Conservation (phyloP, 2,329 filamentous ascomycete genomes). For the Harringtonia lauricola region DNA sequence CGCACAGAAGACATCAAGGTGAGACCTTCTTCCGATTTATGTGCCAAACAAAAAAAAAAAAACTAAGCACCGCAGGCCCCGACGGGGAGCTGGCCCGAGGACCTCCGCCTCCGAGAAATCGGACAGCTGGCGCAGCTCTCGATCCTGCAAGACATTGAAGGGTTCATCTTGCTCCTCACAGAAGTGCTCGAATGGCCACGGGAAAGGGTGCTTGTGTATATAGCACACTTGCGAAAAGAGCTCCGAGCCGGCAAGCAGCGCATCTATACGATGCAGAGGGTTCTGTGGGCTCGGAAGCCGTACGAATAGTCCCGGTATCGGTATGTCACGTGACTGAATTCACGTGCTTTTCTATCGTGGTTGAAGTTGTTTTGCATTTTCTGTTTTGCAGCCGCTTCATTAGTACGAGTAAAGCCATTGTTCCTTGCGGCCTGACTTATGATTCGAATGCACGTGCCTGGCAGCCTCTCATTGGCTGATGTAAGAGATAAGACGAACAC, state of each 20-base stretch:
- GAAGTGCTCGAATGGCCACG: constrained; percentile 10
- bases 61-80: constrained; percentile 6
- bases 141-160: constrained; percentile 9
- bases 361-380: too few species aligned
- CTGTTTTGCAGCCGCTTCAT: too few species aligned
- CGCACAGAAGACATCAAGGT: constrained; percentile 36
- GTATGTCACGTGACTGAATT: too few species aligned
- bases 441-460: too few species aligned
- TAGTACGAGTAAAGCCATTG: too few species aligned
- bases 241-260: background rate
- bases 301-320: too few species aligned
- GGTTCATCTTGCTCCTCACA: constrained; percentile 11
- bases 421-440: too few species aligned
- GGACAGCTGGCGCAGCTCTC: constrained; percentile 12
- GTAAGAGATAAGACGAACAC: too few species aligned
- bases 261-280: background rate
- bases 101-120: constrained; percentile 17
- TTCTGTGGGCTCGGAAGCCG: background rate
- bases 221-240: constrained; percentile 7
- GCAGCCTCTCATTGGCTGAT: too few species aligned
- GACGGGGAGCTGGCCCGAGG: constrained; percentile 22
- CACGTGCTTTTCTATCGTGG: too few species aligned
- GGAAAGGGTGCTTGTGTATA: constrained; percentile 9
- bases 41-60: too few species aligned
- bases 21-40: too few species aligned